These are phyloP conservation scores for Elymus sibiricus DNA, from an alignment of 176 grass and related monocot species.

Conservation along the genomic window DNA sequence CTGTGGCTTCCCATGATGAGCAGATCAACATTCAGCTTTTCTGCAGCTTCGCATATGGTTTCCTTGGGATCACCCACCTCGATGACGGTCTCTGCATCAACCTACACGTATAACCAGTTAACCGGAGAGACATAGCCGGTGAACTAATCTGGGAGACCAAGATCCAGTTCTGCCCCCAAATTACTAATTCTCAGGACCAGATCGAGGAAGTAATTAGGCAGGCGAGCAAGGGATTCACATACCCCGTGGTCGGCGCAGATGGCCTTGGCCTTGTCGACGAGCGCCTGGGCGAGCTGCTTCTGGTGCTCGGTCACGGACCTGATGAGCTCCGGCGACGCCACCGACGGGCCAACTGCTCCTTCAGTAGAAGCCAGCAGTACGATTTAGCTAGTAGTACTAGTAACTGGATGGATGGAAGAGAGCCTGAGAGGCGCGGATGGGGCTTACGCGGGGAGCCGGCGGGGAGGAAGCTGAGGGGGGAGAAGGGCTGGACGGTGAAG, in stretches of 20 bases:
- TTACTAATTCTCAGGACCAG: neutral
- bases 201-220: neutral
- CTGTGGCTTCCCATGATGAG: constrained; percentile 67
- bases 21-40: constrained; percentile 56
- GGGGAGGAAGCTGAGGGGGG: neutral
- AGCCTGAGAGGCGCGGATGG: neutral
- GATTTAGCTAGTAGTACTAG: neutral
- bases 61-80: constrained; percentile 63
- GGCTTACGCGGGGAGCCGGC: constrained; percentile 3
- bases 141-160: neutral
- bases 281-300: neutral
- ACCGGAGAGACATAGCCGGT: neutral
- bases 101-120: neutral
- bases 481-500: constrained; percentile 11
- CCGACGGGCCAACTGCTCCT: neutral
- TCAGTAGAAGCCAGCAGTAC: neutral
- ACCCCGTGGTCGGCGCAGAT: constrained; percentile 2
- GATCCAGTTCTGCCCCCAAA: neutral
- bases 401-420: neutral
- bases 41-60: constrained; percentile 53
- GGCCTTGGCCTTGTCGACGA: constrained; percentile 17
- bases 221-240: neutral
- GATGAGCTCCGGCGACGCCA: constrained; percentile 20
- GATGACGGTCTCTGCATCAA: constrained; percentile 1
- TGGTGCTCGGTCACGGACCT: neutral